A percentile compares a stretch with the other conserved stretches of the same genome.
Conservation (phyloP, 441 rosid genomes). For the Heliophila coronopifolia region DNA sequence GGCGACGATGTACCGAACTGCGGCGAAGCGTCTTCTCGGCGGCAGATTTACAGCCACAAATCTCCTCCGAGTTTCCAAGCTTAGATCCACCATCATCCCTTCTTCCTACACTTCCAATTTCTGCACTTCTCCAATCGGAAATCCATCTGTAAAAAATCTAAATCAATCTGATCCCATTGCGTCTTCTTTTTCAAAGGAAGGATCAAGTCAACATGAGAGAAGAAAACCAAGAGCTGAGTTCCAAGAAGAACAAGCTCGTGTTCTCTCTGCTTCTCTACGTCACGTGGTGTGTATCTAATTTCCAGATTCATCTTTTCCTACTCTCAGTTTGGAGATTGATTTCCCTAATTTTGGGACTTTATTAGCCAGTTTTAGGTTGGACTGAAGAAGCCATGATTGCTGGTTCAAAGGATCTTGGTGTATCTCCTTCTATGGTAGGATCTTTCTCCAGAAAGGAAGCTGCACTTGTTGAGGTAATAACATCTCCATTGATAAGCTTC, state of each 20-base stretch:
- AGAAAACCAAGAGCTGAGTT: conserved; percentile 46
- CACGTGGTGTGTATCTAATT: conserved; percentile 52
- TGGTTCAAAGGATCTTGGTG: conserved; percentile 75
- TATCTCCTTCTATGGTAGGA: conserved; percentile 77
- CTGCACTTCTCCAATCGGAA: conserved; percentile 28
- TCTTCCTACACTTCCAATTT: conserved; percentile 28
- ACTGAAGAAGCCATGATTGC: conserved; percentile 78
- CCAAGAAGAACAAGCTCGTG: conserved; percentile 69
- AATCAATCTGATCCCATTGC: conserved; percentile 32
- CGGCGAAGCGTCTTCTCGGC: conserved; percentile 42
- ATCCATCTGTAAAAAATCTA: conserved; percentile 17
- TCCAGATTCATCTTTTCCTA: not conserved
- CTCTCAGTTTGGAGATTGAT: not conserved
- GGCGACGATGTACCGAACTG: conserved; percentile 52
- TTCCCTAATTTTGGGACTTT: not conserved
- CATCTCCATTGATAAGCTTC: not conserved
- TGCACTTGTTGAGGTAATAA: conserved; percentile 66
- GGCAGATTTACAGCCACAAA: conserved; percentile 15
- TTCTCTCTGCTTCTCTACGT: conserved; percentile 66
- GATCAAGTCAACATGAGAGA: conserved; percentile 32
- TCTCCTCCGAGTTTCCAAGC: conserved; percentile 23
- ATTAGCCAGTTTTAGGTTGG: conserved; percentile 70
- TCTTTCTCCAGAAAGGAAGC: conserved; percentile 82
- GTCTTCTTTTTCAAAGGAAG: conserved; percentile 34
- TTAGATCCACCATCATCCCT: conserved; percentile 14